Evolutionary conservation across 1,284 basidiomycete genomes (phyloP).

Genomic region (Salmacisia buchloeana): DNA sequence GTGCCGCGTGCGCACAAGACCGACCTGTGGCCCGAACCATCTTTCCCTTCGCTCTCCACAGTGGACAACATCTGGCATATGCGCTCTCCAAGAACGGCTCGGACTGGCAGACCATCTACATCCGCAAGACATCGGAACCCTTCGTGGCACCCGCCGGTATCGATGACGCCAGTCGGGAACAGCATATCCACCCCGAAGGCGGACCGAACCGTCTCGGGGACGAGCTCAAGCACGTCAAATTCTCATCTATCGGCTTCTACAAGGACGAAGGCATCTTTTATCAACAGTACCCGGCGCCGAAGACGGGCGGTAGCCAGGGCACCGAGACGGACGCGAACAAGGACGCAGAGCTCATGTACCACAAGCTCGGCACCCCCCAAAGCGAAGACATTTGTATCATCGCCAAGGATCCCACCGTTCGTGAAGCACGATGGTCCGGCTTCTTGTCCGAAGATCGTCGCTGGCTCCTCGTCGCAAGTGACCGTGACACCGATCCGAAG

Average conservation of each 20-base stretch:
- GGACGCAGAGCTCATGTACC: conserved; percentile 46
- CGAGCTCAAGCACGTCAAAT: conserved; percentile 42
- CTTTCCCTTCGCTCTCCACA: background rate
- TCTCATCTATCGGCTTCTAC: conserved; percentile 35
- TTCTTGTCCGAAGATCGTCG: conserved; percentile 41
- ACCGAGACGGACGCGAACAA: conserved; percentile 46
- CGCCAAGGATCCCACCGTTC: conserved; percentile 33
- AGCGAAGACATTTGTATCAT: conserved; percentile 40
- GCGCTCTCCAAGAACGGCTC: conserved; percentile 44
- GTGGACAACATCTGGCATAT: conserved; percentile 42
- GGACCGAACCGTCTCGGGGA: conserved; percentile 39
- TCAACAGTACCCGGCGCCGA: conserved; percentile 36
- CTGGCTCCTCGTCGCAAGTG: conserved; percentile 36
- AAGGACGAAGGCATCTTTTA: conserved; percentile 49
- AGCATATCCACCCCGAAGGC: conserved; percentile 20
- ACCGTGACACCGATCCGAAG: conserved; percentile 45
- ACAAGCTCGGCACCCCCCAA: conserved; percentile 41
- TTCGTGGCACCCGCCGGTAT: conserved; percentile 24
- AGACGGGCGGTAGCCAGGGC: conserved; percentile 35
- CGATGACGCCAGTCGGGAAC: conserved; percentile 18
- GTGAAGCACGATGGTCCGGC: conserved; percentile 38
- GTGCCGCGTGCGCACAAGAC: background rate
- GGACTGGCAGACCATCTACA: conserved; percentile 45
- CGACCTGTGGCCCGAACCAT: background rate
- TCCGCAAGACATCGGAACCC: conserved; percentile 37